Evolutionary conservation across 2,329 filamentous ascomycete species (phyloP), one percentile per base, ranked within the genome.

Genomic region (Phialophora tarda): DNA sequence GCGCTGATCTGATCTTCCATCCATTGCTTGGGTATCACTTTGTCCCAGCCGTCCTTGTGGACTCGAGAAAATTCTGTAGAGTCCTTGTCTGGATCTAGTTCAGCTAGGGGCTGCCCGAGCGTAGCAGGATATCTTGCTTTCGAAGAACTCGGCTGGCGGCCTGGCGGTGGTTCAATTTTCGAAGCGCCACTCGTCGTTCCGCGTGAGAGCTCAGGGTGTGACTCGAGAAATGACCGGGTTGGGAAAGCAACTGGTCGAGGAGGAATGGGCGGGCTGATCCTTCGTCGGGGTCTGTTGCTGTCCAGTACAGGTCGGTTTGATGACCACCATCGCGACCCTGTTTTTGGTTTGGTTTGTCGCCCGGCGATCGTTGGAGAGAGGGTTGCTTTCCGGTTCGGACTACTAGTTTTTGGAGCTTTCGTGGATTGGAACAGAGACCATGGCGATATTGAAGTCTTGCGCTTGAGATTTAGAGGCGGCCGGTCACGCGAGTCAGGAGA

Each of bases 21-120:
- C 65, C 68, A 67, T 24, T 69, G 30, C 30, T 66, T 69, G 5
- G 62, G 68, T 11, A 66, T 48, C 17, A 67, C 57, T 21, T 64
- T 64, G 38, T 47, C 24, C 68, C 68, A 69, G 0, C 68, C 68
- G 10, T 63, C 62, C 3, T 62, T 55, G 30, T 69, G 30, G 30
- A 65, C 62, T 17, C 68, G 54, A 11, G 26, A 47, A 50, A 67
- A 67, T 11, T 55, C 59, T 7, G 32, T n/a, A n/a, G 54, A 23
- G 23, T 47, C 50, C 44, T 67, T 69, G 23, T 64, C 65, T n/a
- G 55, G 51, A 41, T 67, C 62, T 24, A 63, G 54, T 14, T 67
- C 67, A 23, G 54, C 55, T 2, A 63, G 21, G 12, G 32, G n/a
- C 14, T 30, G 34, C 21, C 44, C 17, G 38, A 8, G 5, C n/a